These are phyloP conservation scores for Pseudotsuga menziesii DNA, from an alignment of 75 land plant genomes.

Conservation along the genomic window DNA sequence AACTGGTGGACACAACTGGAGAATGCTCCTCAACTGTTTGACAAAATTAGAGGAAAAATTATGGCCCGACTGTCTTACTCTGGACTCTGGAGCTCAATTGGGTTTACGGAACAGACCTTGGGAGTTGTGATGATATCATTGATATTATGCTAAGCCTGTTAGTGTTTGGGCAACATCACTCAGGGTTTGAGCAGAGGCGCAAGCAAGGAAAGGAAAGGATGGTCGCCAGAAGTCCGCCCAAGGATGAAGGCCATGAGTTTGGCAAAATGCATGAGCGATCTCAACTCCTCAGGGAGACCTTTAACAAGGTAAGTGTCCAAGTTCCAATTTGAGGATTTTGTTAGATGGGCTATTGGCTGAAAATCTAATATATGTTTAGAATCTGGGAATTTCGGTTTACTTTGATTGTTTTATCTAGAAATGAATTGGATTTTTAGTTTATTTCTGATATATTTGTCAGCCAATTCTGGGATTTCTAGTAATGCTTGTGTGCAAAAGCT, in stretches of 20 bases:
- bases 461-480: neutral
- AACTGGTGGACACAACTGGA: too few species aligned
- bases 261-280: neutral
- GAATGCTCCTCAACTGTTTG: too few species aligned
- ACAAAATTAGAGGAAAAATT: too few species aligned
- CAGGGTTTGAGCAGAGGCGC: too few species aligned
- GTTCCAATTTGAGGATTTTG: neutral
- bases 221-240: constrained; percentile 12
- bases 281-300: constrained; percentile 1
- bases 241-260: neutral
- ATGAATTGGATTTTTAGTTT: neutral
- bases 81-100: too few species aligned
- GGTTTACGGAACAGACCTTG: too few species aligned
- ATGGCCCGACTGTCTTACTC: too few species aligned
- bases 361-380: neutral
- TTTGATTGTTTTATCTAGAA: neutral
- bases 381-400: neutral
- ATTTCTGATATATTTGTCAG: neutral
- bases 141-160: too few species aligned
- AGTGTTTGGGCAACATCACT: too few species aligned
- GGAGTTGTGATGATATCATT: too few species aligned
- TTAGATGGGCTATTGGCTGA: neutral
- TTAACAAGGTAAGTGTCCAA: neutral
- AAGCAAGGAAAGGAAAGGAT: neutral
- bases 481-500: neutral